Conservation (phyloP, 106 monocot species). For the Phalaenopsis aphrodite region DNA sequence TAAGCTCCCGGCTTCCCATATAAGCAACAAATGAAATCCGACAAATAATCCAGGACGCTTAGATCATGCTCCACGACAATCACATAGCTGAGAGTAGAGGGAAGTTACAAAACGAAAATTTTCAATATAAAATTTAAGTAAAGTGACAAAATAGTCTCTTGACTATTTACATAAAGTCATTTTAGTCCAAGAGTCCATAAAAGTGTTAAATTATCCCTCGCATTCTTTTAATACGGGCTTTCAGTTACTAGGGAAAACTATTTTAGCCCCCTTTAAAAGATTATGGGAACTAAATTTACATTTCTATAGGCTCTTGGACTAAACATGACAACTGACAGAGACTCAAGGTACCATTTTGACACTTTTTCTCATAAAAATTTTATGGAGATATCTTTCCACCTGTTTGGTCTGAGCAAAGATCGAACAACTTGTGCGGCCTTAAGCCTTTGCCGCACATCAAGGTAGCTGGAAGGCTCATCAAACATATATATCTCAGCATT, state of each 20-base stretch:
- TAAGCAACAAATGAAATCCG: constrained; percentile 97
- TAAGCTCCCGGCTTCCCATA: constrained; percentile 99
- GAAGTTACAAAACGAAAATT: neutral
- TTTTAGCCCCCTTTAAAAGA: no score
- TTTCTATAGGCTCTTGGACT: no score
- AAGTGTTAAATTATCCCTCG: no score
- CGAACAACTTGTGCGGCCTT: constrained; percentile 96
- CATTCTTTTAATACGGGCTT: no score
- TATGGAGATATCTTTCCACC: constrained; percentile 37
- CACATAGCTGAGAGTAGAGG: constrained; percentile 60
- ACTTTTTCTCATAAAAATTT: neutral
- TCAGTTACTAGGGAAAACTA: no score
- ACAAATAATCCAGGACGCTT: constrained; percentile 94
- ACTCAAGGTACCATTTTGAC: no score
- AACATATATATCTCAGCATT: constrained; percentile 99
- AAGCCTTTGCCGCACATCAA: constrained; percentile 45
- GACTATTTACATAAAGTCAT: no score
- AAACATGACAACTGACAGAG: no score
- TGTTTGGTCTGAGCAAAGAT: constrained; percentile 82
- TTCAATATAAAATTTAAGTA: neutral
- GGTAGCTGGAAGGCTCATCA: constrained; percentile 18
- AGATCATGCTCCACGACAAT: constrained; percentile 99
- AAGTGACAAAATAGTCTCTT: no score
- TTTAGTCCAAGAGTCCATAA: no score
- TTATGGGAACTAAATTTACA: no score